Base-by-base conservation (phyloP, 192 early-diverging fungal genomes). In the Coemansia sp. region DNA sequence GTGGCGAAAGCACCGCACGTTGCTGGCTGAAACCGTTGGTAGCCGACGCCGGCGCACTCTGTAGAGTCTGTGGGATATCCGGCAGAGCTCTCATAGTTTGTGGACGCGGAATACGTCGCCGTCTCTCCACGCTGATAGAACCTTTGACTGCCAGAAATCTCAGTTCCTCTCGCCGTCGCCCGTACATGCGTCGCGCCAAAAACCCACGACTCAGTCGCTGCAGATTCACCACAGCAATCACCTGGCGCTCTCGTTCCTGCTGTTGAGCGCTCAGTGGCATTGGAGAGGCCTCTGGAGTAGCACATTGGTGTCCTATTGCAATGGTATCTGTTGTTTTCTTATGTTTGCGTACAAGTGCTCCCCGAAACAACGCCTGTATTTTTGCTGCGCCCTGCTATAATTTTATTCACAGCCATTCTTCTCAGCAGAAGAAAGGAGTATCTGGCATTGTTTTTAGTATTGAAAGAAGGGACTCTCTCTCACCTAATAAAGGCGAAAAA, bases 91-190 rank as follows among this genome's bases (percentile, higher is more conserved):
- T 10, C 1, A 44, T 14, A 3, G 38, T 9, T 30, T 30, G 3
- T 9, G 34, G 34, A 12, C 34, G 38, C 14, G 14, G 38, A 44
- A 50, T 32, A 18, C 70, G 58, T 6, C 71, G 16, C 14, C 76
- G 62, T 2, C 76, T 63, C 49, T 69, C 67, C 1, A 73, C 76
- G n/a, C 76, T 73, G 9, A 62, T 47, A 5, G 71, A 58, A 0
- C 76, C 76, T 19, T 63, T 69, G 18, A 73, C 44, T 0, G 66
- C 64, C 21, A 78, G 28, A 1, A 69, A 25, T 21, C 55, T 62
- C 56, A 78, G 19, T n/a, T 78, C 76, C 3, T 65, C 52, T 2
- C 67, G 50, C 21, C 53, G 49, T 6, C 54, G 58, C 5, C 55
- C 18, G 6, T 52, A 61, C 25, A 34, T 38, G 0, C 34, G 55